Evolutionary conservation across 2,329 filamentous ascomycete genomes (phyloP).

Genomic region (Fusarium devonianum): DNA sequence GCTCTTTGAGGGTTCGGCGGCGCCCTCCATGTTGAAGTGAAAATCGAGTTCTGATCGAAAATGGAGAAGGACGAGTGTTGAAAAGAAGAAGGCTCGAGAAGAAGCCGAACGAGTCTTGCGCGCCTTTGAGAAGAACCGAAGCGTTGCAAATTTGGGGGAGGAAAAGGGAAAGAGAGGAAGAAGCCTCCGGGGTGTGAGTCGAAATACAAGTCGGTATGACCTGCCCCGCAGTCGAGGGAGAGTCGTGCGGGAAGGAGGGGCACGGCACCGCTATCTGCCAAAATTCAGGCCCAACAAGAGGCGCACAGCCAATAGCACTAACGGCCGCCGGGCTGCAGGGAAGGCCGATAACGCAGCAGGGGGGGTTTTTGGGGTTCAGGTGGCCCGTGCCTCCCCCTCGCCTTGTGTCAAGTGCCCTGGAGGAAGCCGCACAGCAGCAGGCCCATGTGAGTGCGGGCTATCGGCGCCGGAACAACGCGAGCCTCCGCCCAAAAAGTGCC

Average conservation of each 20-base stretch:
- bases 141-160: slow-evolving; percentile 24
- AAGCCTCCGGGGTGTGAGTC: slow-evolving; percentile 38
- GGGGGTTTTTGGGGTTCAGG: slow-evolving; percentile 26
- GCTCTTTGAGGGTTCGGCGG: slow-evolving; percentile 62
- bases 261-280: slow-evolving; percentile 36
- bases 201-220: slow-evolving; percentile 38
- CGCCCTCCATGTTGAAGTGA: slow-evolving; percentile 45
- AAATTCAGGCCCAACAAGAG: slow-evolving; percentile 40
- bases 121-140: slow-evolving; percentile 28
- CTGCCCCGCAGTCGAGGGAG: slow-evolving; percentile 40
- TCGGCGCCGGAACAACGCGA: slow-evolving; percentile 41
- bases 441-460: neutral
- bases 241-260: slow-evolving; percentile 38
- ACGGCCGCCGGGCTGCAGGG: slow-evolving; percentile 17
- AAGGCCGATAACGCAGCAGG: slow-evolving; percentile 28
- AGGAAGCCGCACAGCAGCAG: slow-evolving; percentile 1
- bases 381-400: slow-evolving; percentile 27
- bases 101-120: slow-evolving; percentile 22
- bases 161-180: slow-evolving; percentile 24
- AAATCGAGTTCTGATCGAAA: slow-evolving; percentile 16
- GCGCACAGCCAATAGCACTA: slow-evolving; percentile 35
- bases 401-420: slow-evolving; percentile 30
- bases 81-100: slow-evolving; percentile 7
- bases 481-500: slow-evolving; percentile 41
- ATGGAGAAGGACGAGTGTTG: slow-evolving; percentile 3